These are phyloP conservation scores for Tuber aestivum DNA, from an alignment of 495 filamentous ascomycete genomes.

Conservation along the genomic window DNA sequence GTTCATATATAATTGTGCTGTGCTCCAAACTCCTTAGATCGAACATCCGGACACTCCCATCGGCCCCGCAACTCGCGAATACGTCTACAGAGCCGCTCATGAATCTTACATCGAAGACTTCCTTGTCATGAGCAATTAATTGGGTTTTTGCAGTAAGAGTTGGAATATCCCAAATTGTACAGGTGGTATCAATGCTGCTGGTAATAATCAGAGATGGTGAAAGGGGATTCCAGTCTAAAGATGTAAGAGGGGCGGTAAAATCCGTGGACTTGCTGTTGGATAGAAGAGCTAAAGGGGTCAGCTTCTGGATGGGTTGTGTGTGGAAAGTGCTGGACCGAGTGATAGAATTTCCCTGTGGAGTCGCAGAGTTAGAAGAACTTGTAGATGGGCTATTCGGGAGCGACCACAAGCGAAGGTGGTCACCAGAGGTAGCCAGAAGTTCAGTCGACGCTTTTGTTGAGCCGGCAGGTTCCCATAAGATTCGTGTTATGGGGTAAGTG, in stretches of 20 bases:
- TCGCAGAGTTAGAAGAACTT: constrained; percentile 51
- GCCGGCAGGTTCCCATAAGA: constrained; percentile 96
- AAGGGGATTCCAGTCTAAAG: constrained; percentile 95
- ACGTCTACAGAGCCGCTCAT: constrained; percentile 94
- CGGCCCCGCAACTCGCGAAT: constrained; percentile 94
- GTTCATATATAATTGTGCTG: constrained; percentile 98
- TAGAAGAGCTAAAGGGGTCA: constrained; percentile 85
- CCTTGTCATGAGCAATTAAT: constrained; percentile 96
- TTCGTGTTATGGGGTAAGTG: constrained; percentile 92
- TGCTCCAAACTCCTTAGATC: constrained; percentile 94
- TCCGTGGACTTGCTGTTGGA: constrained; percentile 98
- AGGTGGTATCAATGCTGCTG: constrained; percentile 97
- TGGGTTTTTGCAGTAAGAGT: constrained; percentile 97
- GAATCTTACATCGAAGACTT: constrained; percentile 97
- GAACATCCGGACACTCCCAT: constrained; percentile 98
- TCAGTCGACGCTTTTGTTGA: constrained; percentile 95
- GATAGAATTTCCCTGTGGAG: constrained; percentile 62
- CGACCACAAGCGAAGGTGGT: constrained; percentile 94
- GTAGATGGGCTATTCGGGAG: constrained; percentile 49
- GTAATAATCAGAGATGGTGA: constrained; percentile 96
- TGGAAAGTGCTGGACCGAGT: constrained; percentile 58
- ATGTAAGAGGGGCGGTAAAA: constrained; percentile 93
- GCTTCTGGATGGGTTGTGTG: constrained; percentile 67
- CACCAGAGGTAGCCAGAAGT: constrained; percentile 89
- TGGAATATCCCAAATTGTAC: constrained; percentile 99